A percentile compares a stretch with the other conserved stretches of the same genome.
Evolutionary conservation across 2,329 filamentous ascomycete species (phyloP).

Genomic region (Cercospora citrullina): DNA sequence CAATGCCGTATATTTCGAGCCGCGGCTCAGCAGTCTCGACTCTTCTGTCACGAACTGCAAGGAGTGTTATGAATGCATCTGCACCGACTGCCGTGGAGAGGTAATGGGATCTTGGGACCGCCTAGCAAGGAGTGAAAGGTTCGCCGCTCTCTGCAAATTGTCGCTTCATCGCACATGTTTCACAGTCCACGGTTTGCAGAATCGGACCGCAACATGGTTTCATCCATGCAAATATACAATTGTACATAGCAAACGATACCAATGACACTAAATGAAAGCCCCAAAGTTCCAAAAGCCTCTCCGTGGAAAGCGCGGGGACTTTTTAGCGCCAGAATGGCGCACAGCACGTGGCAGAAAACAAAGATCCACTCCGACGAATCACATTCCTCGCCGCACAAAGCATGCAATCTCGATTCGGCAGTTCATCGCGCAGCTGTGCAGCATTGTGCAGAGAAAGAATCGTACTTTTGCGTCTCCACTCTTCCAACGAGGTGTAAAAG

Average conservation of each 20-base stretch:
- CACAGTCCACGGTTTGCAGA: neutral
- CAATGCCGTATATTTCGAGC: neutral
- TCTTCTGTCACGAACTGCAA: neutral
- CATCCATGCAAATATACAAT: neutral
- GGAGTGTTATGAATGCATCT: neutral
- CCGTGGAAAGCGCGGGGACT: neutral
- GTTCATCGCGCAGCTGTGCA: neutral
- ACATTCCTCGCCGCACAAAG: neutral
- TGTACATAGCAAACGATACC: neutral
- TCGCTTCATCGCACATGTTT: neutral
- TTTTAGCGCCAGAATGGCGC: neutral
- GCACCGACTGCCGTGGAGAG: neutral
- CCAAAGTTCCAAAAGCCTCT: no score
- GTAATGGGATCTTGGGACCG: neutral
- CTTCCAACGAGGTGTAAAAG: neutral
- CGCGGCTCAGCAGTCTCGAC: neutral
- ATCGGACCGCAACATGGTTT: neutral
- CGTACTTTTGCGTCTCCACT: neutral
- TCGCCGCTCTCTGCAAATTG: neutral
- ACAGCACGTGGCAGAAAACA: neutral
- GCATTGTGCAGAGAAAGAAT: neutral
- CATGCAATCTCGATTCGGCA: neutral
- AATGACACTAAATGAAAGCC: no score
- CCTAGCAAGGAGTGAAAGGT: neutral
- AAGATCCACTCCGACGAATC: conserved; percentile 3